Evolutionary conservation across 768 basidiomycete genomes (phyloP).

Genomic region (Rhodosporidiobolus sp.): DNA sequence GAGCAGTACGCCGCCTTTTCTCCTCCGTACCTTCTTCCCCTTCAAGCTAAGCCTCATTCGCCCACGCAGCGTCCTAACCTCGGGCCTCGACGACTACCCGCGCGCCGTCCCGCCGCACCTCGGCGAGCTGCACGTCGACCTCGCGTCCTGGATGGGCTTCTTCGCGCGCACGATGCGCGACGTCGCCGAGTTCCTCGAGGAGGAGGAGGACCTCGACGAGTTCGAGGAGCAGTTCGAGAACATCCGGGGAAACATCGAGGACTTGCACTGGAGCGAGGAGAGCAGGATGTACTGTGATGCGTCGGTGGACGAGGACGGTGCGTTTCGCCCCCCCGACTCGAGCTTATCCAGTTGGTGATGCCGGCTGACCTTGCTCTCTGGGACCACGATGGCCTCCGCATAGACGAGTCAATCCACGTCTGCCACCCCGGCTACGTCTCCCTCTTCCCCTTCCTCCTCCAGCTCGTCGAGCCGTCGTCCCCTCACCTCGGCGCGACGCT

Average conservation of each 20-base stretch:
- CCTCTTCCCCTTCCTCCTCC: conserved; percentile 85
- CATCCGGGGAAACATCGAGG: conserved; percentile 79
- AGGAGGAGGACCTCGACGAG: conserved; percentile 74
- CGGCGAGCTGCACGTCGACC: conserved; percentile 87
- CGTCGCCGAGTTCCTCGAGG: conserved; percentile 79
- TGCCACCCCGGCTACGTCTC: conserved; percentile 90
- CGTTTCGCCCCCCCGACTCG: neutral
- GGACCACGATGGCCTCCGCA: too few species aligned
- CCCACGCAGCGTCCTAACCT: conserved; percentile 64
- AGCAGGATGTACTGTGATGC: conserved; percentile 91
- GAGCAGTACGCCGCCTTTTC: conserved; percentile 54
- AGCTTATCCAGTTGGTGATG: too few species aligned
- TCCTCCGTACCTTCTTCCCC: neutral
- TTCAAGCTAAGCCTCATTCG: neutral
- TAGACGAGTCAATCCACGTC: conserved; percentile 89
- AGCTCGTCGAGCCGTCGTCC: conserved; percentile 70
- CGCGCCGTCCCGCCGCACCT: conserved; percentile 73
- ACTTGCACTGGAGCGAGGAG: conserved; percentile 89
- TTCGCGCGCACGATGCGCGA: conserved; percentile 90
- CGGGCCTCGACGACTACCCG: conserved; percentile 96
- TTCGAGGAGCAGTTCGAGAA: conserved; percentile 74
- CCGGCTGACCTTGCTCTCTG: too few species aligned
- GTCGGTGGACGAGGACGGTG: conserved; percentile 78
- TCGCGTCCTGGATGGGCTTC: conserved; percentile 95
- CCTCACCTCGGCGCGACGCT: conserved; percentile 77